phyloP scores from a whole-genome alignment of 441 rosid genomes.

The Jatropha podagrica region DNA sequence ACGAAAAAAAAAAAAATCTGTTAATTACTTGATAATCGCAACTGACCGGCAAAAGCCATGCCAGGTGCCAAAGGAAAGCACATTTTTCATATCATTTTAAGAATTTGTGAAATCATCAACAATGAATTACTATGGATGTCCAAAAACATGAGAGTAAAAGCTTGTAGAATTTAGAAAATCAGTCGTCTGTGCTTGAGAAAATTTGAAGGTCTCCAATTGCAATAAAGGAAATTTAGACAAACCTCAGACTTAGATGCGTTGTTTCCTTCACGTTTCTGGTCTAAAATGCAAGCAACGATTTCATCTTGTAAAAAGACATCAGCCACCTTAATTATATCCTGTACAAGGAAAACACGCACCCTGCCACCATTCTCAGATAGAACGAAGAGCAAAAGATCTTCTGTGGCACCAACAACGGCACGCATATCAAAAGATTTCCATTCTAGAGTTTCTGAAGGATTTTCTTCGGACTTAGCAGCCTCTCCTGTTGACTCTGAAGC shows the following conservation, averaged over 20 bases:
- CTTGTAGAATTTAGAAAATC: not conserved
- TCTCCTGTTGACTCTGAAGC: slow-evolving; percentile 54
- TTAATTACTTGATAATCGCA: too few relatives aligned
- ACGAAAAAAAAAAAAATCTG: too few relatives aligned
- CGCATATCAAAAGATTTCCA: slow-evolving; percentile 90
- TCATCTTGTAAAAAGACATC: slow-evolving; percentile 62
- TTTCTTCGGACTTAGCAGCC: slow-evolving; percentile 34
- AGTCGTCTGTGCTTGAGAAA: not conserved
- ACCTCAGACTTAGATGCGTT: slow-evolving; percentile 42
- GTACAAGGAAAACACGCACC: slow-evolving; percentile 79
- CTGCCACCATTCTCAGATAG: slow-evolving; percentile 78
- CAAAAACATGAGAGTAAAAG: not conserved
- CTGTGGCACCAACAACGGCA: slow-evolving; percentile 88
- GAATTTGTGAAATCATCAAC: not conserved
- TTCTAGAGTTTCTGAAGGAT: slow-evolving; percentile 39
- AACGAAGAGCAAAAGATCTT: slow-evolving; percentile 84
- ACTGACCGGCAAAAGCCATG: too few relatives aligned
- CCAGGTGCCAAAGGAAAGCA: too few relatives aligned
- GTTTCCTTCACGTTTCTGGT: slow-evolving; percentile 32
- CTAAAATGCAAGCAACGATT: slow-evolving; percentile 38
- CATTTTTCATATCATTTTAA: not conserved
- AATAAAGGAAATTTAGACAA: slow-evolving; percentile 21
- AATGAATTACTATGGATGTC: not conserved
- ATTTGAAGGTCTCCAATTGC: not conserved
- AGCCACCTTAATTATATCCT: slow-evolving; percentile 68